phyloP scores from a whole-genome alignment of 1,284 basidiomycete genomes.

The Pyrrhoderma noxium region DNA sequence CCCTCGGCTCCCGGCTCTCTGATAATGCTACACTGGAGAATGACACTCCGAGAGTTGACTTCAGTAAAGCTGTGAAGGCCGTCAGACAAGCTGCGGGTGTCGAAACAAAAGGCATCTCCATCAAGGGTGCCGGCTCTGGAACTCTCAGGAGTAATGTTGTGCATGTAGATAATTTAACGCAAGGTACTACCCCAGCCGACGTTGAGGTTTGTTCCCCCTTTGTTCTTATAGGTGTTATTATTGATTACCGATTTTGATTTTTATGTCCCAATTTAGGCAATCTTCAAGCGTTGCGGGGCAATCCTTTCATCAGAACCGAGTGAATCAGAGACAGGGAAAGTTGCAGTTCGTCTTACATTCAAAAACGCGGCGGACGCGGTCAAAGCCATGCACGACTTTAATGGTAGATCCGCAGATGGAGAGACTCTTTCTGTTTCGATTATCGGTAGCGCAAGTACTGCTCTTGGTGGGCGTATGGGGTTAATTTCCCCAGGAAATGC shows the following conservation, averaged over 20 bases:
- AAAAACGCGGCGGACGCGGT: conserved; percentile 57
- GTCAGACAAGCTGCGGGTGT: neutral
- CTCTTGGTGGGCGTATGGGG: conserved; percentile 43
- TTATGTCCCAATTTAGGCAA: conserved; percentile 46
- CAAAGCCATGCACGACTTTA: conserved; percentile 64
- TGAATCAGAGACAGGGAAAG: conserved; percentile 40
- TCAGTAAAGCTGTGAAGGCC: too few relatives aligned
- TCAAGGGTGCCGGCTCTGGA: conserved; percentile 59
- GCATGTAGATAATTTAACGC: conserved; percentile 66
- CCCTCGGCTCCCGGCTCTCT: conserved; percentile 55
- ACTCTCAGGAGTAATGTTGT: conserved; percentile 56
- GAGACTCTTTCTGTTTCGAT: conserved; percentile 60
- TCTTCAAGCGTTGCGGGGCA: conserved; percentile 74
- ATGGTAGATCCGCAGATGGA: conserved; percentile 78
- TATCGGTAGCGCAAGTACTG: conserved; percentile 40
- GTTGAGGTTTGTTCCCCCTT: conserved; percentile 49
- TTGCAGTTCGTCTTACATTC: conserved; percentile 68
- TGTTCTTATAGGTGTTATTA: neutral
- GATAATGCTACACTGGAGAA: conserved; percentile 35
- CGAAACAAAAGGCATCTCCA: conserved; percentile 38
- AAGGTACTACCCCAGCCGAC: conserved; percentile 76
- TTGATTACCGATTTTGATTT: conserved; percentile 1
- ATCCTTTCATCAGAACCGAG: conserved; percentile 33
- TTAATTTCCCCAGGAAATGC: conserved; percentile 25
- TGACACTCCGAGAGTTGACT: too few relatives aligned